phyloP scores from a whole-genome alignment of 192 early-diverging fungal species.

The Rhizophlyctis rosea region DNA sequence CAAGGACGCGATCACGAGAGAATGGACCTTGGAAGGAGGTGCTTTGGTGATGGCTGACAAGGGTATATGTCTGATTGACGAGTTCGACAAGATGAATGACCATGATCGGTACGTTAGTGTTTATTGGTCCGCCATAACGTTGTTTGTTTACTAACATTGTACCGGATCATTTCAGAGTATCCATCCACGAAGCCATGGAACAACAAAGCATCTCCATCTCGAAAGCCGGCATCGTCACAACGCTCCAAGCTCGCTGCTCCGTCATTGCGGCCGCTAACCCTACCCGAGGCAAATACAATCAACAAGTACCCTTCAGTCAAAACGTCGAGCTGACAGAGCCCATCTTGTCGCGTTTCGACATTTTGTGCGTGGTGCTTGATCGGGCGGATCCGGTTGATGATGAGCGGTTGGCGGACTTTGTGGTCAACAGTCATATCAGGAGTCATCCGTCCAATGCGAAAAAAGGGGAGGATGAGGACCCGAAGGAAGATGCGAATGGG shows the following conservation, averaged over 20 bases:
- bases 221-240: slow-evolving; percentile 83
- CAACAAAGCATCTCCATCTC: slow-evolving; percentile 85
- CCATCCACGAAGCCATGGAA: slow-evolving; percentile 91
- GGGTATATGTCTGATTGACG: slow-evolving; percentile 87
- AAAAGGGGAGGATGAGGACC: slow-evolving; percentile 33
- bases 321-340: slow-evolving; percentile 99
- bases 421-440: slow-evolving; percentile 87
- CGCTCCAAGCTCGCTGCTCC: slow-evolving; percentile 75
- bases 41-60: slow-evolving; percentile 86
- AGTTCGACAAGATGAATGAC: slow-evolving; percentile 91
- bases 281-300: slow-evolving; percentile 79
- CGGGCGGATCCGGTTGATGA: slow-evolving; percentile 86
- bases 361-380: slow-evolving; percentile 95
- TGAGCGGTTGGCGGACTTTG: slow-evolving; percentile 87
- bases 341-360: slow-evolving; percentile 97
- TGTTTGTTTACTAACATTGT: not conserved
- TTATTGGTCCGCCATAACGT: not conserved
- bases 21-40: slow-evolving; percentile 76
- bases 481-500: slow-evolving; percentile 26
- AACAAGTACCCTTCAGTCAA: slow-evolving; percentile 88
- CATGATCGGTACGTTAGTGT: slow-evolving; percentile 52
- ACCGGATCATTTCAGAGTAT: not conserved
- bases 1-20: slow-evolving; percentile 66
- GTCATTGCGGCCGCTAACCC: slow-evolving; percentile 90
- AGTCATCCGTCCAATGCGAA: slow-evolving; percentile 74